phyloP scores from a whole-genome alignment of 495 filamentous ascomycete species.

The Neurospora sp. region DNA sequence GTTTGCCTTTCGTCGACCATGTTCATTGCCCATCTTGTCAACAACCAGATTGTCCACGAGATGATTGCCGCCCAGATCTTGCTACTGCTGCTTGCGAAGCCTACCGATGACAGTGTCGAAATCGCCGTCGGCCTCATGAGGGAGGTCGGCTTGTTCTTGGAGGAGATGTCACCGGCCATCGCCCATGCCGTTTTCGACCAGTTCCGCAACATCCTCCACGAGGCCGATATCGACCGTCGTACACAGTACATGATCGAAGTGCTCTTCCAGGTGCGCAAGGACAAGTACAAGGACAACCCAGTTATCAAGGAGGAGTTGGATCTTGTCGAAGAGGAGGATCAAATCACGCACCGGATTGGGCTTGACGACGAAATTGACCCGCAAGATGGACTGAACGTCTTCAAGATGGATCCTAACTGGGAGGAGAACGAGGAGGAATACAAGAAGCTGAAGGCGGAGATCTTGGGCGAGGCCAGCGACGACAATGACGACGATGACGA shows the following conservation, averaged over 20 bases:
- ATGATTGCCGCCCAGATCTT: constrained; percentile 86
- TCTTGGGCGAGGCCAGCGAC: constrained; percentile 82
- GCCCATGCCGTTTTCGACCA: constrained; percentile 88
- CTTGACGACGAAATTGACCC: constrained; percentile 75
- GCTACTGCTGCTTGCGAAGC: constrained; percentile 78
- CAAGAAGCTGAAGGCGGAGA: constrained; percentile 80
- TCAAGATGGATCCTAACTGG: constrained; percentile 86
- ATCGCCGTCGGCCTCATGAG: constrained; percentile 87
- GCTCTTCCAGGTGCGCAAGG: constrained; percentile 91
- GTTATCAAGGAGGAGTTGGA: constrained; percentile 88
- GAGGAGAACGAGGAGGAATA: constrained; percentile 88
- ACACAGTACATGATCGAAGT: constrained; percentile 99
- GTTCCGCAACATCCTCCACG: constrained; percentile 88
- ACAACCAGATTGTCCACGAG: constrained; percentile 91
- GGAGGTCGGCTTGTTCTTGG: constrained; percentile 86
- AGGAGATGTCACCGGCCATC: constrained; percentile 84
- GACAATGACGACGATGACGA: constrained; percentile 63
- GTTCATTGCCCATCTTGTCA: constrained; percentile 90
- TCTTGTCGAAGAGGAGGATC: constrained; percentile 92
- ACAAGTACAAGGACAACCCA: constrained; percentile 90
- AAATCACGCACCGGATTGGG: constrained; percentile 77
- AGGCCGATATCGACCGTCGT: constrained; percentile 90
- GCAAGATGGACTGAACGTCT: constrained; percentile 82
- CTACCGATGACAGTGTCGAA: constrained; percentile 95
- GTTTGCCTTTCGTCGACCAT: constrained; percentile 84